Base-by-base conservation (phyloP, 148 eudicot genomes). In the Cornus suecica region DNA sequence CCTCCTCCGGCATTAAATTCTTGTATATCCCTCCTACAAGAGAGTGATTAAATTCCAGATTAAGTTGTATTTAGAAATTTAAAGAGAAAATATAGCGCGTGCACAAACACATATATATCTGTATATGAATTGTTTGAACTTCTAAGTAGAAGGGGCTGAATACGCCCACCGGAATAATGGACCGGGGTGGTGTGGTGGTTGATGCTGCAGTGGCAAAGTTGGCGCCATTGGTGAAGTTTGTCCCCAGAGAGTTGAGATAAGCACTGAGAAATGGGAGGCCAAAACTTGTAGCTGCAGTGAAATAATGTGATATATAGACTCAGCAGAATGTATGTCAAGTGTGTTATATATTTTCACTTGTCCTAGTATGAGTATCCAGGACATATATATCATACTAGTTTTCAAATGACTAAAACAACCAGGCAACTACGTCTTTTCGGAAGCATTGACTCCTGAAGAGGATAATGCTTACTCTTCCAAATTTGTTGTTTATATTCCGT, bases 401-500 rank as follows among this genome's bases (percentile, higher is more conserved):
- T n/a, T n/a, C n/a, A n/a, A n/a, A n/a, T n/a, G n/a, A n/a, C n/a
- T n/a, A n/a, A n/a, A n/a, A n/a, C n/a, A n/a, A n/a, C n/a, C n/a
- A n/a, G n/a, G n/a, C n/a, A n/a, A n/a, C n/a, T n/a, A n/a, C n/a
- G n/a, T n/a, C n/a, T n/a, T 92, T 60, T 74, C 91, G 7, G 99
- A 94, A 81, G 80, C 97, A 31, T 94, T 97, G 99, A 94, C 94
- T 41, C 97, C 97, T 5, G 97, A 94, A 83, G 24, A 6, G 7
- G 1, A 56, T 56, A 56, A 25, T 56, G 25, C 62, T 8, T 6
- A 37, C 42, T 37, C 42, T 37, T 37, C 42, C n/a, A n/a, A n/a
- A n/a, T n/a, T n/a, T 32, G 34, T 9, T 34, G 42, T 37, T 37
- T 37, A 37, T 37, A 6, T 37, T 37, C 7, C 9, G 42, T 37